These are phyloP conservation scores for Diplodia corticola DNA, from an alignment of 2,329 filamentous ascomycete genomes.

Conservation along the genomic window DNA sequence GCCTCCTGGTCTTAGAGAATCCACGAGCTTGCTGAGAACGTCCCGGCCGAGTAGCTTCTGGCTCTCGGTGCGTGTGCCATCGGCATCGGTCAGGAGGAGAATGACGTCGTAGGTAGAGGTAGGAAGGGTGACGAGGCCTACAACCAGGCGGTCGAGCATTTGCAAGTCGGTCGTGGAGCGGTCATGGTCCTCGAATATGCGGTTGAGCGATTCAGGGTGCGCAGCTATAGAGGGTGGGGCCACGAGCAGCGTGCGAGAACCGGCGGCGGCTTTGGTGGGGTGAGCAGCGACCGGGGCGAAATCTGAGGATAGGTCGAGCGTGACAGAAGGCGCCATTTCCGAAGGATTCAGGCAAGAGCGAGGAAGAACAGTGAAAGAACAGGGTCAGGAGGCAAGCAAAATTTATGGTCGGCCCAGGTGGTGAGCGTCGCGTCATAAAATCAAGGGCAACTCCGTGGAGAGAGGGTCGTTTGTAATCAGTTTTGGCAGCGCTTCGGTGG, in stretches of 20 bases:
- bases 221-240: constrained; percentile 88
- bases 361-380: neutral
- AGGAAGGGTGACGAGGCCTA: constrained; percentile 77
- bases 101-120: constrained; percentile 78
- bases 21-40: constrained; percentile 68
- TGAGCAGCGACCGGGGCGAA: constrained; percentile 30
- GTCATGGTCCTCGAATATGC: constrained; percentile 71
- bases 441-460: constrained; percentile 2
- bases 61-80: constrained; percentile 66
- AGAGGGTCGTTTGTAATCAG: constrained; percentile 16
- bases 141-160: constrained; percentile 92
- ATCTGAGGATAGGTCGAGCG: constrained; percentile 42
- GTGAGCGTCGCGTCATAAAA: constrained; percentile 14
- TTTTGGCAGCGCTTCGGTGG: constrained; percentile 11
- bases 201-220: constrained; percentile 74
- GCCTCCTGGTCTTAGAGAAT: constrained; percentile 69
- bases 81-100: constrained; percentile 77
- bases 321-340: constrained; percentile 42
- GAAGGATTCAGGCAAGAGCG: neutral
- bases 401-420: constrained; percentile 6
- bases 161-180: constrained; percentile 82
- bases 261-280: constrained; percentile 24
- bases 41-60: constrained; percentile 64
- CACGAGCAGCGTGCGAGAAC: constrained; percentile 71
- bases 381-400: neutral